Conservation (phyloP, 2,329 filamentous ascomycete genomes). For the Neonectria faginata region DNA sequence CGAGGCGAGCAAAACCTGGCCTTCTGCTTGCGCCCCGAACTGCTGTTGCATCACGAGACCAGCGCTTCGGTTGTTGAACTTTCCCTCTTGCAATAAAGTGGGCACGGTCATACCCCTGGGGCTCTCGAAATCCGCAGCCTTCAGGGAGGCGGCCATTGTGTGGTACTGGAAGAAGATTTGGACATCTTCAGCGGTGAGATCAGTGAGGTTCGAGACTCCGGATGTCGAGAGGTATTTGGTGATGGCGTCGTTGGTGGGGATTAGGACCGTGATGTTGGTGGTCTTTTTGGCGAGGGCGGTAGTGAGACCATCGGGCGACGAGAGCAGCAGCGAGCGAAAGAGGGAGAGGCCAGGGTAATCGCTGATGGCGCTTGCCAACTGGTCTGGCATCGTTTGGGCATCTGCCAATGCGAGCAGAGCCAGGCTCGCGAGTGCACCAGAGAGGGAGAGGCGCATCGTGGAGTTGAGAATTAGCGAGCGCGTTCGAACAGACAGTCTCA, state of each 20-base stretch:
- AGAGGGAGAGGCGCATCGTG: neutral
- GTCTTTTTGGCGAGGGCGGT: slow-evolving; percentile 10
- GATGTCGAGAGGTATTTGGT: slow-evolving; percentile 28
- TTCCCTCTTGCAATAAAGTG: slow-evolving; percentile 20
- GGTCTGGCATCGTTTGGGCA: neutral
- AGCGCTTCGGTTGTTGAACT: slow-evolving; percentile 39
- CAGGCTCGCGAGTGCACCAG: neutral
- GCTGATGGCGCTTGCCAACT: neutral
- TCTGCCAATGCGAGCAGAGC: neutral
- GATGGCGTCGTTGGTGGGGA: slow-evolving; percentile 38
- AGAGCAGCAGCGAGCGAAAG: slow-evolving; percentile 28
- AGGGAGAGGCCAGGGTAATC: slow-evolving; percentile 30
- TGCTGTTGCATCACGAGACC: slow-evolving; percentile 24
- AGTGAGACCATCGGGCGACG: slow-evolving; percentile 15
- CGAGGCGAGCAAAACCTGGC: slow-evolving; percentile 37
- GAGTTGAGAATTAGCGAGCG: neutral
- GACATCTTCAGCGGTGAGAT: slow-evolving; percentile 18
- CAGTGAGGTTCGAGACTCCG: slow-evolving; percentile 8
- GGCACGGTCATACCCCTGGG: slow-evolving; percentile 27
- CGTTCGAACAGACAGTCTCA: neutral
- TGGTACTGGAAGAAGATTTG: slow-evolving; percentile 40
- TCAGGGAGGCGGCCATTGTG: slow-evolving; percentile 22
- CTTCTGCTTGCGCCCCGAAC: slow-evolving; percentile 29
- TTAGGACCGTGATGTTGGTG: slow-evolving; percentile 36
- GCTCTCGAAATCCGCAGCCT: slow-evolving; percentile 23